Evolutionary conservation across 177 flowering plant genomes (phyloP).

Genomic region (Telopea speciosissima): DNA sequence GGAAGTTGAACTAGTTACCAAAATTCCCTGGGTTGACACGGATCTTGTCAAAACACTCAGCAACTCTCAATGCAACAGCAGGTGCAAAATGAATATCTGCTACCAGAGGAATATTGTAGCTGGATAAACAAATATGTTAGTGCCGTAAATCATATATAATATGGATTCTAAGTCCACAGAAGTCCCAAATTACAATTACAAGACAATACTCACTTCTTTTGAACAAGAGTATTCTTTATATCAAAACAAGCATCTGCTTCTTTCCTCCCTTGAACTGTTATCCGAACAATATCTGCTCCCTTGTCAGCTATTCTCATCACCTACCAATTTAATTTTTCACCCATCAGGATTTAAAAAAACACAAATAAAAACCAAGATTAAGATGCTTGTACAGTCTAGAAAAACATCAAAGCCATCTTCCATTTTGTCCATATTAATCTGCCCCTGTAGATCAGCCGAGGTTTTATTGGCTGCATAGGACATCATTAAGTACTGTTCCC

Average conservation of each 20-base stretch:
- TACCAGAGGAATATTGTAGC: slow-evolving; percentile 91
- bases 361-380: not conserved
- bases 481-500: no score
- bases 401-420: not conserved
- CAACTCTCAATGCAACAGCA: slow-evolving; percentile 82
- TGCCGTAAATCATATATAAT: not conserved
- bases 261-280: slow-evolving; percentile 95
- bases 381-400: not conserved
- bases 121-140: slow-evolving; percentile 30
- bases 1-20: slow-evolving; percentile 35
- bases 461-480: no score
- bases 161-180: not conserved
- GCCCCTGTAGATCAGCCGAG: no score
- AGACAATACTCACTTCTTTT: slow-evolving; percentile 62
- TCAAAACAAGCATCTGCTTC: slow-evolving; percentile 98
- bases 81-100: slow-evolving; percentile 99
- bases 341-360: slow-evolving; percentile 4
- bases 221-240: slow-evolving; percentile 83
- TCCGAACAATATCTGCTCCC: slow-evolving; percentile 96
- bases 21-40: slow-evolving; percentile 98
- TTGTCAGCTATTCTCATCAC: slow-evolving; percentile 94
- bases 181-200: not conserved
- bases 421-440: not conserved
- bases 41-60: slow-evolving; percentile 97
- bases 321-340: slow-evolving; percentile 28